These are phyloP conservation scores for Claviceps paspali DNA, from an alignment of 2,329 filamentous ascomycete genomes.

Conservation along the genomic window DNA sequence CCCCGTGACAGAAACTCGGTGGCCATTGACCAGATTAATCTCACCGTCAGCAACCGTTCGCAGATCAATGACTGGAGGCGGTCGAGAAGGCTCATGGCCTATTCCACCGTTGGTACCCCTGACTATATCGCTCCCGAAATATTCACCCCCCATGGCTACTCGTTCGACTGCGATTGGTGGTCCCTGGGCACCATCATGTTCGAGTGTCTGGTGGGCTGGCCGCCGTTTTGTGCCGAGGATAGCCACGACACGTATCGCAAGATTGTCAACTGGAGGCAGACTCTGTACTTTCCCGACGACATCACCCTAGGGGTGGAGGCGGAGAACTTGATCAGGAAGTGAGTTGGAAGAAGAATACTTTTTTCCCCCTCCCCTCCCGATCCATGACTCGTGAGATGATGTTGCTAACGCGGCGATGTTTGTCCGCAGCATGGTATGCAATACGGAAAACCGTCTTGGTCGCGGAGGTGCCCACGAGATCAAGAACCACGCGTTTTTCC, in stretches of 20 bases:
- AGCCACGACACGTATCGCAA: conserved; percentile 96
- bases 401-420: not conserved
- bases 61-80: conserved; percentile 99
- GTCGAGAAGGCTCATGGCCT: conserved; percentile 87
- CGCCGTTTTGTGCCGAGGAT: conserved; percentile 95
- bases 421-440: conserved; percentile 88
- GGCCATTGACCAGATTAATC: conserved; percentile 91
- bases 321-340: conserved; percentile 86
- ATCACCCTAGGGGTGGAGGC: conserved; percentile 78
- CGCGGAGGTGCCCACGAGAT: conserved; percentile 79
- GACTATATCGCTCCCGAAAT: conserved; percentile 99
- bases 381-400: not conserved
- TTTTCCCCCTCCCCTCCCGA: not conserved
- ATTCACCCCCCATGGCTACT: conserved; percentile 91
- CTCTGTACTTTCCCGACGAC: conserved; percentile 92
- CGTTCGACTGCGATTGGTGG: conserved; percentile 98
- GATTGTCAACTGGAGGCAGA: conserved; percentile 96
- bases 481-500: conserved; percentile 91
- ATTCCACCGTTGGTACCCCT: conserved; percentile 93
- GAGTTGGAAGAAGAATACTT: conserved; percentile 16
- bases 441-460: conserved; percentile 82
- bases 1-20: conserved; percentile 81
- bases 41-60: conserved; percentile 93
- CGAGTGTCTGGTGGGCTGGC: conserved; percentile 96
- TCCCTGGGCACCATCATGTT: conserved; percentile 99